Evolutionary conservation across 2,329 filamentous ascomycete species (phyloP), one percentile per base, ranked within the genome.

Genomic region (Elsinoe batatas): DNA sequence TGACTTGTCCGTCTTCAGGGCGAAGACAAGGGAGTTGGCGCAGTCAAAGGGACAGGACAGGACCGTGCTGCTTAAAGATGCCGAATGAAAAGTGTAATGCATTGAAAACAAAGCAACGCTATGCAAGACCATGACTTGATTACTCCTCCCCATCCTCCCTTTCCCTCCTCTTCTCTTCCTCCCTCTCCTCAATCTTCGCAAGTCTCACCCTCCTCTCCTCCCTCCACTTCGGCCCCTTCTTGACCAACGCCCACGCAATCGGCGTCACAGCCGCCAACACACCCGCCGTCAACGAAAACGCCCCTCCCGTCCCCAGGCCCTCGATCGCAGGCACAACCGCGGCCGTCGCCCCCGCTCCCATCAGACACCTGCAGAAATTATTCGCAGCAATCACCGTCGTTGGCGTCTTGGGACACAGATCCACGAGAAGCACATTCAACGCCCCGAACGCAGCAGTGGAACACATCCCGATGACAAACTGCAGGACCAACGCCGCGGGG

Each of bases 391-490:
- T 72, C 0, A 71, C 72, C 15, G 71, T 71, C 13, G 69, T 67
- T 1, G 72, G 69, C 15, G 66, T 62, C 15, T 67, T 60, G 22
- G 69, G 68, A 43, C 73, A 71, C 8, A 75, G 55, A 57, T 75
- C 72, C 10, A 75, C 66, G 2, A 75, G 61, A 56, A 74, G 64
- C 33, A 71, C 68, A 51, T 65, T 70, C 60, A 74, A 69, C 0
- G 66, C 65, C n/a, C 69, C 70, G 64, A 86, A 86, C 0, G 79
- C 77, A 1, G 79, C 82, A 3, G 82, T 83, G 11, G 81, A 71
- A 4, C 76, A 76, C 1, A 71, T 70, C 2, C 80, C 72, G 1
- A 81, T 80, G 6, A 83, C 58, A 13, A 71, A 70, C 1, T 87
- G 66, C 2, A 82, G 71, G 1, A 74, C 62, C 56, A 74, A 64